A percentile compares a stretch with the other conserved stretches of the same genome.
Conservation (phyloP, 768 basidiomycete species). For the Trametes villosa region DNA sequence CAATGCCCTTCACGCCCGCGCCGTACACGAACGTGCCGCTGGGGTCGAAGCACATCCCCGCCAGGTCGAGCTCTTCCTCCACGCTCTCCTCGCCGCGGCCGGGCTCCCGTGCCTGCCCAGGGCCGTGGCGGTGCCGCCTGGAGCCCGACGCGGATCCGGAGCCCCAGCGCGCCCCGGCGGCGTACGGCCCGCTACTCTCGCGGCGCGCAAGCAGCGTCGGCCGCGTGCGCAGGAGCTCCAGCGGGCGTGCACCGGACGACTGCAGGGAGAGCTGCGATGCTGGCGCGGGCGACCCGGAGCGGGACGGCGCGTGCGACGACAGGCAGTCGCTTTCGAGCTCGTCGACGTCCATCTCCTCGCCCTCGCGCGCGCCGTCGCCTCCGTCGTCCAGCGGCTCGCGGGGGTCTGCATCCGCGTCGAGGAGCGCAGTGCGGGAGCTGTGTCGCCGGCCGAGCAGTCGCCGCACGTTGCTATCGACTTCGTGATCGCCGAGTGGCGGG, state of each 20-base stretch:
- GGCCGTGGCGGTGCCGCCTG: constrained; percentile 8
- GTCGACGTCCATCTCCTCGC: constrained; percentile 49
- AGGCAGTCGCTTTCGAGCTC: constrained; percentile 57
- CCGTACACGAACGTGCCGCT: constrained; percentile 69
- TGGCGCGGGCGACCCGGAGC: constrained; percentile 45
- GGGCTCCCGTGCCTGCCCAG: neutral
- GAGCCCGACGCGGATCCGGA: constrained; percentile 11
- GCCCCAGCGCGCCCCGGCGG: constrained; percentile 18
- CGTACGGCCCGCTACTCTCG: constrained; percentile 30
- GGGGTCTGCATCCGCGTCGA: constrained; percentile 10
- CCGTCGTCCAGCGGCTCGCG: constrained; percentile 22
- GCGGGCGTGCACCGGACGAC: constrained; percentile 17
- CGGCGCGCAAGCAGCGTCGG: constrained; percentile 29
- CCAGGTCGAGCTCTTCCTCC: constrained; percentile 56
- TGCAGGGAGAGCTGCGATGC: constrained; percentile 27
- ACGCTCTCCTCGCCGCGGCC: constrained; percentile 7
- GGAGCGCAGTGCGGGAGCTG: constrained; percentile 31
- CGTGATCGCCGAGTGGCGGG: constrained; percentile 56
- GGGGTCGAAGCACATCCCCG: constrained; percentile 78
- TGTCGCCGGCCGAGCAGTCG: constrained; percentile 53
- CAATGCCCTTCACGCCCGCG: constrained; percentile 65
- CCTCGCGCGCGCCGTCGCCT: constrained; percentile 30
- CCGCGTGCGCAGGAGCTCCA: constrained; percentile 26
- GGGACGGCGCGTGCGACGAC: constrained; percentile 52
- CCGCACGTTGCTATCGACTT: constrained; percentile 61